Base-by-base conservation (phyloP, 2,329 filamentous ascomycete species). In the Cladorrhinum sp. region DNA sequence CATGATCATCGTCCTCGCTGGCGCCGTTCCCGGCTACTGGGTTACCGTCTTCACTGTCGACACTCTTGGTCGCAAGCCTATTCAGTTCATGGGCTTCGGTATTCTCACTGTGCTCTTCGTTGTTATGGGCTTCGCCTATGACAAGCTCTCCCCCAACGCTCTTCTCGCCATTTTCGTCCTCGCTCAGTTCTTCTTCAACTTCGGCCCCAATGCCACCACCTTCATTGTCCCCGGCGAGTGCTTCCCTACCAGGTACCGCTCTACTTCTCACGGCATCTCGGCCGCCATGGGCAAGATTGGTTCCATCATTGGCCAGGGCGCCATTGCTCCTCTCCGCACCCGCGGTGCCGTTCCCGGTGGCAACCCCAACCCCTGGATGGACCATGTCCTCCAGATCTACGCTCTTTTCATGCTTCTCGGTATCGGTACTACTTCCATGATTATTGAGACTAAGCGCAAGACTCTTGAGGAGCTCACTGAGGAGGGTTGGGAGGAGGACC, bases 1-100 rank as follows among this genome's bases (percentile, higher is more conserved):
- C 76, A 76, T 93, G 67, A 91, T 93, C 66, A 82, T 93, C 55
- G 86, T 92, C 66, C 85, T 89, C 61, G 90, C 90, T 3, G 90
- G 90, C 60, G 88, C 90, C 52, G 89, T 93, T 13, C 90, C 90
- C 0, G 90, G 90, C 13, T 93, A 93, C 79, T 93, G 90, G 90
- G 83, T 91, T 16, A 90, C 89, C 0, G 89, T 92, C 5, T 85
- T 85, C 48, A 73, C 72, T 24, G 68, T 92, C 59, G 90, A 93
- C 74, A 89, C 82, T 1, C 68, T 92, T 13, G 90, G 90, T 57
- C 88, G 90, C 69, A 92, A 91, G 78, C 84, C 89, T 1, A 91
- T 93, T 60, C 91, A 91, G 75, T 75, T 89, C 58, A 81, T 78
- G 62, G 85, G 85, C 24, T 88, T 88, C 72, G 72, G 76, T 55